A percentile compares a stretch with the other conserved stretches of the same genome.
phyloP scores from a whole-genome alignment of 164 flowering plant genomes.

The Vitis labrusca region DNA sequence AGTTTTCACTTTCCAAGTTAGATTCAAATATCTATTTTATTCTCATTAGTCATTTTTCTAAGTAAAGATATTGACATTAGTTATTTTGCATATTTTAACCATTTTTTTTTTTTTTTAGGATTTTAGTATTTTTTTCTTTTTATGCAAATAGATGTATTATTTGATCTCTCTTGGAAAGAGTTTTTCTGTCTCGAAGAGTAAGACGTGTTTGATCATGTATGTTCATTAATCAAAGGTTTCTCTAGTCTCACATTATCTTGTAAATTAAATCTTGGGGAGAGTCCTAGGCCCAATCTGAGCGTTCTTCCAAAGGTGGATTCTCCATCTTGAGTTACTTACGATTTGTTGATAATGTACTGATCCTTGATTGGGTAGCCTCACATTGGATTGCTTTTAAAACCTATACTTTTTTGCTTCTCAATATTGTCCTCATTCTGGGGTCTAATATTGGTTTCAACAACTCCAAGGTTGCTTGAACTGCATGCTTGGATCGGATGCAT shows the following conservation, averaged over 20 bases:
- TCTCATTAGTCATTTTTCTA: too few species aligned
- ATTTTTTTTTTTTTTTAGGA: too few species aligned
- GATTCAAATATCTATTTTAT: too few species aligned
- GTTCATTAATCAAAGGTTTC: constrained; percentile 61
- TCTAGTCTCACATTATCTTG: constrained; percentile 45
- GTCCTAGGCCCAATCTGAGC: constrained; percentile 83
- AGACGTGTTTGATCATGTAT: constrained; percentile 82
- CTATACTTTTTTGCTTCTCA: constrained; percentile 73
- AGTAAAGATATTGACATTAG: too few species aligned
- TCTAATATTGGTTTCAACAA: constrained; percentile 28
- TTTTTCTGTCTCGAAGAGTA: constrained; percentile 88
- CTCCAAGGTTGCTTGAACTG: constrained; percentile 78
- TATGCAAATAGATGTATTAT: constrained; percentile 55
- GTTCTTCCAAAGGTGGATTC: constrained; percentile 87
- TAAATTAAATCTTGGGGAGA: constrained; percentile 74
- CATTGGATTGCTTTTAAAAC: constrained; percentile 86
- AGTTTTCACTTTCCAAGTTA: too few species aligned
- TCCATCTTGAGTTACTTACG: constrained; percentile 41
- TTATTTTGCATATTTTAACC: too few species aligned
- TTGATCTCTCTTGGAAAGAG: constrained; percentile 91
- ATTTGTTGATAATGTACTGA: constrained; percentile 25
- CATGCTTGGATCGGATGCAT: constrained; percentile 77
- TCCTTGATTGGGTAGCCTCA: constrained; percentile 61
- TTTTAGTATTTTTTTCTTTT: too few species aligned
- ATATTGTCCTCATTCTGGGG: constrained; percentile 45